Evolutionary conservation across 2,329 filamentous ascomycete genomes (phyloP), one percentile per base, ranked within the genome.

Genomic region (Rhynchosporium agropyri): DNA sequence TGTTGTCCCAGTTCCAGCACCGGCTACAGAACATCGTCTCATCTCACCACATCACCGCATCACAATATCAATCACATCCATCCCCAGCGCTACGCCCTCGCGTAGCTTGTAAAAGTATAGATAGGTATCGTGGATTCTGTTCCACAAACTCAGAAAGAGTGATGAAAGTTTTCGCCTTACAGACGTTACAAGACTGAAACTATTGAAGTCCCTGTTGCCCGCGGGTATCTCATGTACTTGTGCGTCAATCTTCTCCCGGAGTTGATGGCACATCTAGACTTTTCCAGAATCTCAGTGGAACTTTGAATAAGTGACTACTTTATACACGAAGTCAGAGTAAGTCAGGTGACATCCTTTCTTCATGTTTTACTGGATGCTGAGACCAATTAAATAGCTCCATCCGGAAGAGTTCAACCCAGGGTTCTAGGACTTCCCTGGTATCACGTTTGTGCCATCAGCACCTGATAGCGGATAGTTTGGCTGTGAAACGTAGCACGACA

Each of bases 71-170:
- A 46, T 46, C 43, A 46, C 43, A 45, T 45, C 42, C 33, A 5
- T 20, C 6, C 33, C 15, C 49, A 53, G 50, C 50, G 50, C 50
- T 53, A 26, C 50, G 50, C 50, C 49, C 31, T 51, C 49, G 49
- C 49, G n/a, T 50, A 15, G 6, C 3, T 15, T 33, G 15, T 40
- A 3, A 15, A 13, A 15, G 20, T n/a, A 20, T n/a, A 3, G n/a
- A 15, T 6, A 51, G 48, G 28, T 43, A n/a, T 40, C 36, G 28
- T n/a, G 15, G 20, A 20, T 36, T 36, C 33, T n/a, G 38, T 53
- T 5, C 38, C 50, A 53, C 50, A 38, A 38, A 38, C 20, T 26
- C 50, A 53, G 50, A 31, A n/a, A 6, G 46, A 31, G 46, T 28
- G 20, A 48, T 26, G 26, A 48, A 12, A 12, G 50, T 7, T 38